Percentiles rank a stretch among this genome's conserved stretches.
Conservation (phyloP, 2,329 filamentous ascomycete species). For the Dothidotthia symphoricarpi region DNA sequence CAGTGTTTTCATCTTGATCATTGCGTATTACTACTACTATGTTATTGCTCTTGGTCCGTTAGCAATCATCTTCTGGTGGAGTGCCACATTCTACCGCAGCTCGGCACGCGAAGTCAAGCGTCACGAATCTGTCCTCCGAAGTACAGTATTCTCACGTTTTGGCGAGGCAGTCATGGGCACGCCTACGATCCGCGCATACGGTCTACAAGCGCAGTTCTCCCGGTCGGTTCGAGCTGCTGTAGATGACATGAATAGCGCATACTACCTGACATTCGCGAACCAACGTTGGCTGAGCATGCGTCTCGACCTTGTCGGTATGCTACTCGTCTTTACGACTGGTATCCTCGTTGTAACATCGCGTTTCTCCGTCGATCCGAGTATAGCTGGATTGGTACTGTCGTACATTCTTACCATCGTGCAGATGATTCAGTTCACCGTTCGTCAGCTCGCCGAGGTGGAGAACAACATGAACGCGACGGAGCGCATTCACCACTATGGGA, state of each 20-base stretch:
- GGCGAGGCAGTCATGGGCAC: conserved; percentile 82
- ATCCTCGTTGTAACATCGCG: conserved; percentile 90
- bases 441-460: conserved; percentile 91
- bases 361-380: conserved; percentile 80
- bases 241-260: conserved; percentile 90
- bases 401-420: conserved; percentile 93
- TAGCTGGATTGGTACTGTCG: conserved; percentile 81
- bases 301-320: conserved; percentile 78
- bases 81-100: conserved; percentile 82
- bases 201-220: conserved; percentile 73
- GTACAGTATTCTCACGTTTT: conserved; percentile 85
- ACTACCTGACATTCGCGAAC: conserved; percentile 93
- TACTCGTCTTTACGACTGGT: conserved; percentile 82
- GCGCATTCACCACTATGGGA: conserved; percentile 86
- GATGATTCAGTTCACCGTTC: conserved; percentile 93
- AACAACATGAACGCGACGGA: conserved; percentile 98
- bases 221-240: conserved; percentile 68
- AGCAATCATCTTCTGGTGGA: conserved; percentile 73
- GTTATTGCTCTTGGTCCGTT: conserved; percentile 67
- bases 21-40: conserved; percentile 94
- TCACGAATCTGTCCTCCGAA: conserved; percentile 85
- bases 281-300: conserved; percentile 89
- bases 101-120: conserved; percentile 94
- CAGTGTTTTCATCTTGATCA: conserved; percentile 81
- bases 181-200: conserved; percentile 85